A percentile compares a stretch with the other conserved stretches of the same genome.
phyloP scores from a whole-genome alignment of 2,329 filamentous ascomycete genomes.

The Penicillium sp. region DNA sequence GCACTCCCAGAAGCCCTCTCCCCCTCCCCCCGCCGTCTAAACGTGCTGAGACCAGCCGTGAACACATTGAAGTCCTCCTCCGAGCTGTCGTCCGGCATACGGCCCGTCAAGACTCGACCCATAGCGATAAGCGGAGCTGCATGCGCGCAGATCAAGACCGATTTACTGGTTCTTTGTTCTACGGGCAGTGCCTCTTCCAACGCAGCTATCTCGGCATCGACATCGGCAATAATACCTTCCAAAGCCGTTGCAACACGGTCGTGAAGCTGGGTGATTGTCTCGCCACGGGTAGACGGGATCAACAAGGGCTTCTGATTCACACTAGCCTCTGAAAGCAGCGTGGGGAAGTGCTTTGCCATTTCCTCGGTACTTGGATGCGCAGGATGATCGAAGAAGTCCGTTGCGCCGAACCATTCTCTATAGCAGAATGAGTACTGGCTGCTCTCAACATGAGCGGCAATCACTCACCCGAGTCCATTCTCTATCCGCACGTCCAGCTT shows the following conservation, averaged over 20 bases:
- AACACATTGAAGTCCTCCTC: conserved; percentile 82
- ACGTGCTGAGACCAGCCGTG: conserved; percentile 78
- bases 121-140: conserved; percentile 87
- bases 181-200: conserved; percentile 52
- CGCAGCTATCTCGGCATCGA: conserved; percentile 59
- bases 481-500: conserved; percentile 51
- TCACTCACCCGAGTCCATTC: conserved; percentile 53
- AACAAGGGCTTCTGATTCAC: conserved; percentile 62
- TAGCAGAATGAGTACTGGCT: neutral
- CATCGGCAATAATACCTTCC: conserved; percentile 68
- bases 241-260: conserved; percentile 73
- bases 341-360: conserved; percentile 66
- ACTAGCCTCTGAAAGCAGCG: conserved; percentile 37
- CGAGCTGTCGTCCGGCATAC: conserved; percentile 69
- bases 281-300: conserved; percentile 71
- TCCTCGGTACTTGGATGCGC: conserved; percentile 66
- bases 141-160: conserved; percentile 82
- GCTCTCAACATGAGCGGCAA: neutral
- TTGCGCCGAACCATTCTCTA: conserved; percentile 87
- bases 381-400: conserved; percentile 81
- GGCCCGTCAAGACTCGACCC: conserved; percentile 77
- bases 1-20: no score
- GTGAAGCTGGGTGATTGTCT: conserved; percentile 78
- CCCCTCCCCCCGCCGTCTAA: conserved; percentile 47
- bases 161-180: conserved; percentile 53